Percentiles rank a stretch among this genome's conserved stretches.
Conservation (phyloP, 2,329 filamentous ascomycete species). For the Colletotrichum filicis region DNA sequence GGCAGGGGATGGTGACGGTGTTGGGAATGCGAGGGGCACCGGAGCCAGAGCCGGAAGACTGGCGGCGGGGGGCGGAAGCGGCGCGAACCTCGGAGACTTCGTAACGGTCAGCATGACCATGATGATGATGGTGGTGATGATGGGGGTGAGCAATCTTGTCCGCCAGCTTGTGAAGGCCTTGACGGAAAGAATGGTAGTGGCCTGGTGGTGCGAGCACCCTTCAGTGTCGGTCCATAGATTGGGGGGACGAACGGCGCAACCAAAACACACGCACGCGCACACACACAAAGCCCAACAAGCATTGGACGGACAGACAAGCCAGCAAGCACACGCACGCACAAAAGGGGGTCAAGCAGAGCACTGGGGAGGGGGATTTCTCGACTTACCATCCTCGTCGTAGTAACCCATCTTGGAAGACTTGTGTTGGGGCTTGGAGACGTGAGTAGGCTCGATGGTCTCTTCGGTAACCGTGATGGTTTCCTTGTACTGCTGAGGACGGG, state of each 20-base stretch:
- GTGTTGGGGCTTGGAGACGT: conserved; percentile 51
- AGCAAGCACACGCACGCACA: conserved; percentile 15
- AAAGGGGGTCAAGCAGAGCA: not conserved
- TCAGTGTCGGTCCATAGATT: conserved; percentile 31
- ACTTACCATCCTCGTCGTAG: conserved; percentile 72
- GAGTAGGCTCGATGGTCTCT: conserved; percentile 72
- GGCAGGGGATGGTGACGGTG: conserved; percentile 98
- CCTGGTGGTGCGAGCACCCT: conserved; percentile 49
- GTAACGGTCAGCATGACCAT: conserved; percentile 50
- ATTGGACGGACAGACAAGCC: conserved; percentile 3
- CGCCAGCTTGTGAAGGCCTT: conserved; percentile 66
- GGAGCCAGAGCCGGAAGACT: conserved; percentile 44
- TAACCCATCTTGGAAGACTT: conserved; percentile 70
- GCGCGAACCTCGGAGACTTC: conserved; percentile 59
- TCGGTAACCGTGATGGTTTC: conserved; percentile 70
- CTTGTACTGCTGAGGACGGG: conserved; percentile 52
- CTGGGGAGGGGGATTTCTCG: conserved; percentile 2
- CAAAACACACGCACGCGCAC: conserved; percentile 17
- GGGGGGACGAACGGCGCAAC: conserved; percentile 34
- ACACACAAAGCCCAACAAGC: too few relatives aligned
- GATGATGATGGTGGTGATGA: conserved; percentile 40
- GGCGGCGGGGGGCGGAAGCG: conserved; percentile 44
- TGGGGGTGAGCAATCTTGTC: conserved; percentile 62
- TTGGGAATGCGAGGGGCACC: conserved; percentile 66
- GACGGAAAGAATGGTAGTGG: conserved; percentile 69